Evolutionary conservation across 1,284 basidiomycete genomes (phyloP), one percentile per base, ranked within the genome.

Genomic region (Ganoderma resinaceum): DNA sequence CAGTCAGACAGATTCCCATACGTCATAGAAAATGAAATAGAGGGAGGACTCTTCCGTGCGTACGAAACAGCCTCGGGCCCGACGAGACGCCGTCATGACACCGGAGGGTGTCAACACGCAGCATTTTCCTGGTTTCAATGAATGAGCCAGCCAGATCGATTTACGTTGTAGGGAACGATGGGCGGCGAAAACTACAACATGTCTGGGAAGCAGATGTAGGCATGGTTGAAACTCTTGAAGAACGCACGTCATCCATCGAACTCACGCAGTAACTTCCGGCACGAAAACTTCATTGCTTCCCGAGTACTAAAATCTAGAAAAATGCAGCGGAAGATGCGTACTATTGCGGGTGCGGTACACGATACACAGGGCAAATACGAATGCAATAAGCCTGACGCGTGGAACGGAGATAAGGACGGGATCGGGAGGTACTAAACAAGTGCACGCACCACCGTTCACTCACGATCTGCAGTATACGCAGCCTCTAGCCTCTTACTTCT

Each of bases 371-470:
- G 61, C 53, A 46, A 63, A 59, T 57, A 62, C 42, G 29, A 49
- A 52, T 43, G 63, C 38, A 62, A 65, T 49, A 40, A 58, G 40
- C 70, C 67, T 58, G n/a, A 29, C 40, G 33, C 23, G 40, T 8
- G 33, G 38, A 20, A 5, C 14, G 20, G 20, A 20, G 23, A 61
- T 60, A 43, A 65, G 62, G 33, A 23, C 3, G 37, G 38, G 18
- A 0, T 20, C n/a, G 35, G 14, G 31, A 5, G n/a, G 57, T 26
- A 42, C 3, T 7, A 33, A 5, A 11, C 14, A 23, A 38, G 26
- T 33, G 9, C 66, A 66, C 61, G 38, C 37, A 67, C 70, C 67
- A 52, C 49, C 61, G 67, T 63, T 58, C 63, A 46, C 66, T 67
- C 59, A 64, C 35, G 61, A 53, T 60, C n/a, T 58, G 57, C 43